A percentile compares a stretch with the other conserved stretches of the same genome.
Conservation (phyloP, 108 stramenopile species). For the Schizochytrium sp. region DNA sequence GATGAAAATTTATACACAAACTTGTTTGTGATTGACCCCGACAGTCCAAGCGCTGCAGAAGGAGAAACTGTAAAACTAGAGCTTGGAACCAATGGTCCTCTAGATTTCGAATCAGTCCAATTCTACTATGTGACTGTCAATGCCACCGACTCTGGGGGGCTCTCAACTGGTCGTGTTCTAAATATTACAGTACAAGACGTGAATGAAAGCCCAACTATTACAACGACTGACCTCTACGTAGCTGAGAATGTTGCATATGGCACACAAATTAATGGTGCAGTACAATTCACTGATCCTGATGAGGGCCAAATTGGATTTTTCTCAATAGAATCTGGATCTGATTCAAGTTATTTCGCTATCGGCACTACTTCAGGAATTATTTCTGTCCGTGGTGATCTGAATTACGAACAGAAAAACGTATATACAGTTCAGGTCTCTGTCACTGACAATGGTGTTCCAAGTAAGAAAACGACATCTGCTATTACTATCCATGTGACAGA, state of each 20-base stretch:
- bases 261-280: background rate
- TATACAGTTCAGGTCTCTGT: background rate
- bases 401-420: slow-evolving; percentile 21
- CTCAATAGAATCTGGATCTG: background rate
- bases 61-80: background rate
- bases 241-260: background rate
- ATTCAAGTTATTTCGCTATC: background rate
- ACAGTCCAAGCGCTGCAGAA: background rate
- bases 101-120: background rate
- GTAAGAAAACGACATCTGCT: background rate
- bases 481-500: slow-evolving; percentile 6
- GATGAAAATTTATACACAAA: background rate
- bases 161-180: background rate
- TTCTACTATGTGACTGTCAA: background rate
- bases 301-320: slow-evolving; percentile 10
- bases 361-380: background rate
- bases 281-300: slow-evolving; percentile 4
- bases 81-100: background rate
- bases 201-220: background rate
- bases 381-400: background rate
- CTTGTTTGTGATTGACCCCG: background rate
- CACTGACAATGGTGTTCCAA: slow-evolving; percentile 21
- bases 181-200: background rate
- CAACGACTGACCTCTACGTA: slow-evolving; percentile 10
- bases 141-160: background rate